Evolutionary conservation across 208 protist species (phyloP).

Genomic region (Trypanosoma cruzi): DNA sequence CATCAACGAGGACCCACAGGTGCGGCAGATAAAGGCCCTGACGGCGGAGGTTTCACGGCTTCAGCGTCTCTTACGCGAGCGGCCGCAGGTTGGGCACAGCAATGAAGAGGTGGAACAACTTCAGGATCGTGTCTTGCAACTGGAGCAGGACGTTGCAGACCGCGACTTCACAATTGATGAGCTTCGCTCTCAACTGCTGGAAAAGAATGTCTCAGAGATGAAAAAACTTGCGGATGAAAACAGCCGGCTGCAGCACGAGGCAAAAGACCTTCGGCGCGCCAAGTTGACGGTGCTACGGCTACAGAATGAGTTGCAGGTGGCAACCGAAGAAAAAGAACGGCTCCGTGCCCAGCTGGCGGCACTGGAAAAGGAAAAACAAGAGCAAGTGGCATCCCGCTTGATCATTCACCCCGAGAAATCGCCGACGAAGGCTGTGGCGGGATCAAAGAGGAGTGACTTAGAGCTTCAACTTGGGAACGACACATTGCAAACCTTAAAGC

Average conservation of each 20-base stretch:
- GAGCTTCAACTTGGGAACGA: not conserved
- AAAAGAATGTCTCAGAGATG: constrained; percentile 26
- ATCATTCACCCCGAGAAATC: not conserved
- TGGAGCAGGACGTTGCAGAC: constrained; percentile 27
- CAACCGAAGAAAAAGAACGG: not conserved
- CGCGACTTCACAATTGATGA: constrained; percentile 17
- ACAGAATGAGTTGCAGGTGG: constrained; percentile 1
- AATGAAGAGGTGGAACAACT: constrained; percentile 25
- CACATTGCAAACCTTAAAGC: constrained; percentile 19
- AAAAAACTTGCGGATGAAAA: constrained; percentile 11
- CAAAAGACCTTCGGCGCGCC: constrained; percentile 24
- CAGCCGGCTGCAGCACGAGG: constrained; percentile 1
- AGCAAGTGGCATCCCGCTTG: not conserved
- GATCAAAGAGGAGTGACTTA: not conserved
- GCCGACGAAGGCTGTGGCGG: not conserved
- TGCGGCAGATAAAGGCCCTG: constrained; percentile 70
- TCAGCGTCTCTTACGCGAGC: constrained; percentile 44
- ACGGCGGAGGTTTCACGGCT: constrained; percentile 71
- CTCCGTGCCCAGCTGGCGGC: not conserved
- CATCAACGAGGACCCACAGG: constrained; percentile 94
- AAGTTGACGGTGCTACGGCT: not conserved
- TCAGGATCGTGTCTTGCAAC: constrained; percentile 14
- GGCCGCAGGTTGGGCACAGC: constrained; percentile 30
- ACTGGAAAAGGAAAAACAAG: constrained; percentile 3
- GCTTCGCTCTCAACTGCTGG: constrained; percentile 14